phyloP scores from a whole-genome alignment of 306 rosid species.

The Cucurbita argyrosperma region DNA sequence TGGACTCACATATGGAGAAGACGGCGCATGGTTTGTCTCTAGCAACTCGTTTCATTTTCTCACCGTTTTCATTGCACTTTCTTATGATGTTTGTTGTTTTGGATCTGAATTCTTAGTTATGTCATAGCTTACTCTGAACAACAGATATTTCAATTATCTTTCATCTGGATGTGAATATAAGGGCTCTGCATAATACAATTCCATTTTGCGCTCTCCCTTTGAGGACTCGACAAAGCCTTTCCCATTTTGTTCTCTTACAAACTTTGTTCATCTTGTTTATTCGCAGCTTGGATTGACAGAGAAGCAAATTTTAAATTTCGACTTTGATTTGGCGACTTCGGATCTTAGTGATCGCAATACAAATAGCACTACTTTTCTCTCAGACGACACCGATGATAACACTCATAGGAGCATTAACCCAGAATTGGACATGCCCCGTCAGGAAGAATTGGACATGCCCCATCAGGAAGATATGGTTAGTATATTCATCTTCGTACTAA shows the following conservation, averaged over 20 bases:
- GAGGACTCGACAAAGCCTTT: background rate
- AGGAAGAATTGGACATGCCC: slow-evolving; percentile 40
- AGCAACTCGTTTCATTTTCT: background rate
- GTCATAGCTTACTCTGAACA: background rate
- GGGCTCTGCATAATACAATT: background rate
- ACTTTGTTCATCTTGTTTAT: slow-evolving; percentile 8
- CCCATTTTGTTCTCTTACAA: background rate
- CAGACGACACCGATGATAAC: slow-evolving; percentile 83
- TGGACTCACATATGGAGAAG: slow-evolving; percentile 99
- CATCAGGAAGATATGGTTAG: slow-evolving; percentile 35
- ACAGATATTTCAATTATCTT: background rate
- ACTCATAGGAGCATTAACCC: slow-evolving; percentile 35
- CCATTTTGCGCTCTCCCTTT: background rate
- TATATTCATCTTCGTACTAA: background rate
- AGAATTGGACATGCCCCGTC: slow-evolving; percentile 42
- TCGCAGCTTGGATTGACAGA: slow-evolving; percentile 90
- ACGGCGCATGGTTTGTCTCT: slow-evolving; percentile 74
- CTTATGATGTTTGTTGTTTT: background rate
- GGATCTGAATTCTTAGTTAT: background rate
- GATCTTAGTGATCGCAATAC: slow-evolving; percentile 86
- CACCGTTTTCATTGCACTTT: background rate
- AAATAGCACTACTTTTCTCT: slow-evolving; percentile 72
- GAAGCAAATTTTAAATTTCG: slow-evolving; percentile 63
- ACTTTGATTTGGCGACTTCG: slow-evolving; percentile 55
- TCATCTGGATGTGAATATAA: background rate